Base-by-base conservation (phyloP, 345 rosid genomes). In the Nasturtium officinale region DNA sequence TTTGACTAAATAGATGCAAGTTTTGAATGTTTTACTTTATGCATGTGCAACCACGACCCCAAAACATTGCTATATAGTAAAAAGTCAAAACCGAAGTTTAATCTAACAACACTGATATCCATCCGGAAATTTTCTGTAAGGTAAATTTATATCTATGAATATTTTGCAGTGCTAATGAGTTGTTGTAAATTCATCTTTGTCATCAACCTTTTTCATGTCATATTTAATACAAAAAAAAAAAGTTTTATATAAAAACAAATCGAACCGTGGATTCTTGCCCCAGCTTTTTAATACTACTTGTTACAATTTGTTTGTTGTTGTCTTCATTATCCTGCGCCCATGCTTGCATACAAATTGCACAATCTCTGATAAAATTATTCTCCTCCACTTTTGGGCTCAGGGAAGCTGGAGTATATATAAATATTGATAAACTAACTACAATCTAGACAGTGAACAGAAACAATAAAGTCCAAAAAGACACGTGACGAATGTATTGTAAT, bases 321-420 rank as follows among this genome's bases (percentile, higher is more conserved):
- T 71, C 60, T 29, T 73, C 54, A 23, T 16, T 65, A 55, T 33
- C 58, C 55, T 45, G 65, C 23, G 2, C 58, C 77, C 71, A 65
- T 73, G 40, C 59, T 64, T 55, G 77, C 65, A 73, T 55, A 50
- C 71, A 73, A 73, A 43, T 73, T 55, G 71, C 71, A 45, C 42
- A 67, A 16, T 30, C 26, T 56, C 50, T 46, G 65, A 30, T 45
- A 32, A 30, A n/a, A 42, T 15, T 10, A 64, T 64, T 72, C 69
- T 72, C 54, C 28, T 33, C 48, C 50, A 21, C 47, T 32, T 59
- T 63, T 32, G 64, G 12, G 50, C 50, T 64, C 57, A 45, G 64
- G n/a, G n/a, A 64, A 63, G 35, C 38, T 63, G n/a, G 57, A 52
- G 3, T 30, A 13, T 37, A 15, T 51, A 15, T 13, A 52, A 26